Conservation (phyloP, 371 early-diverging fungal genomes). For the Racocetra persica region DNA sequence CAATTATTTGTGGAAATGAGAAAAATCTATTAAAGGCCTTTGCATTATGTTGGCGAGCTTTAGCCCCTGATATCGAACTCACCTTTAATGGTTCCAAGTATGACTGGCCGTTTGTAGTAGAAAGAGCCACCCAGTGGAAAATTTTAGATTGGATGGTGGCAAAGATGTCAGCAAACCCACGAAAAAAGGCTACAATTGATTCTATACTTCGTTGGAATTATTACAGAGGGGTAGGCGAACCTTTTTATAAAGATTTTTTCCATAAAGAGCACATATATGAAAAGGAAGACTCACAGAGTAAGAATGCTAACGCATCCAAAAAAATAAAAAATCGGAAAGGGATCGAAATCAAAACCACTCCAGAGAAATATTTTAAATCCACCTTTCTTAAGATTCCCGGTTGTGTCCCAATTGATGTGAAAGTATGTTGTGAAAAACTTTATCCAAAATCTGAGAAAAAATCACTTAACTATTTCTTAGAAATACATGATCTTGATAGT, state of each 20-base stretch:
- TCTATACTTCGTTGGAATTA: not conserved
- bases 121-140: not conserved
- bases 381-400: slow-evolving; percentile 3
- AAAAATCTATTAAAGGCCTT: slow-evolving; percentile 33
- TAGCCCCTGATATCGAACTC: slow-evolving; percentile 4
- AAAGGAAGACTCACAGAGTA: not conserved
- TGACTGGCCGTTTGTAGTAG: slow-evolving; percentile 10
- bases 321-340: slow-evolving; percentile 1
- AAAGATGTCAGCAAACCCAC: not conserved
- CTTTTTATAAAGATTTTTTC: no score
- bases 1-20: slow-evolving; percentile 35
- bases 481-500: slow-evolving; percentile 1
- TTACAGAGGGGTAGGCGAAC: no score
- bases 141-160: not conserved
- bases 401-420: not conserved
- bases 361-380: not conserved
- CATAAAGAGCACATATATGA: not conserved
- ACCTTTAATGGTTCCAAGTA: not conserved
- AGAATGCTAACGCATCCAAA: no score
- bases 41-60: slow-evolving; percentile 17
- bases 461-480: slow-evolving; percentile 29
- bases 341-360: slow-evolving; percentile 8
- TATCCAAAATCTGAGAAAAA: not conserved
- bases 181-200: slow-evolving; percentile 16
- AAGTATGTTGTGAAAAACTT: slow-evolving; percentile 1